These are phyloP conservation scores for Candida ortonii DNA, from an alignment of 805 yeast genomes.

Conservation along the genomic window DNA sequence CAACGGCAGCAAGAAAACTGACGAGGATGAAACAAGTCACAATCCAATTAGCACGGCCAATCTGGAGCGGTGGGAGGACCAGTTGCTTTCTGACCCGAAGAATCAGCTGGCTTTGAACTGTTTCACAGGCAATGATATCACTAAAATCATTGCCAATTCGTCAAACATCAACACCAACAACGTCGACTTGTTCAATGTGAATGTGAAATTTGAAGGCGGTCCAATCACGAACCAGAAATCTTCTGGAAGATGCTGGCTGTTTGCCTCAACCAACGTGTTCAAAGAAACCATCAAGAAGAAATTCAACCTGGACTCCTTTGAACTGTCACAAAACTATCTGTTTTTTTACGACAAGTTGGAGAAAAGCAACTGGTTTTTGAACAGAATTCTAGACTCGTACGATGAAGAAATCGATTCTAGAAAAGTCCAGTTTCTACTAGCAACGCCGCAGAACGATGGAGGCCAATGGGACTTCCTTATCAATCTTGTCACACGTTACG, in stretches of 20 bases:
- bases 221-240: slow-evolving; percentile 74
- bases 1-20: slow-evolving; percentile 7
- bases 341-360: slow-evolving; percentile 87
- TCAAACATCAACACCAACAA: slow-evolving; percentile 28
- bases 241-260: slow-evolving; percentile 88
- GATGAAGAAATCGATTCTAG: slow-evolving; percentile 70
- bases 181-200: slow-evolving; percentile 42
- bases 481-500: slow-evolving; percentile 74
- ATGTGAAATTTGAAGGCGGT: slow-evolving; percentile 48
- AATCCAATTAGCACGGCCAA: slow-evolving; percentile 34
- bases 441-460: slow-evolving; percentile 75
- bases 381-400: slow-evolving; percentile 67
- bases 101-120: slow-evolving; percentile 54
- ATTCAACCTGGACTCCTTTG: slow-evolving; percentile 65
- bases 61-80: slow-evolving; percentile 45
- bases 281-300: slow-evolving; percentile 62
- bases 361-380: slow-evolving; percentile 77
- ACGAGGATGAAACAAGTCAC: slow-evolving; percentile 6
- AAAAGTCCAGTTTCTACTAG: slow-evolving; percentile 59
- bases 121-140: slow-evolving; percentile 46
- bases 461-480: slow-evolving; percentile 89
- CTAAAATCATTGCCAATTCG: slow-evolving; percentile 40
- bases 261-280: slow-evolving; percentile 78
- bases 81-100: slow-evolving; percentile 44
- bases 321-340: slow-evolving; percentile 75